Conservation (phyloP, 192 early-diverging fungal species). For the Borealophlyctis nickersoniae region DNA sequence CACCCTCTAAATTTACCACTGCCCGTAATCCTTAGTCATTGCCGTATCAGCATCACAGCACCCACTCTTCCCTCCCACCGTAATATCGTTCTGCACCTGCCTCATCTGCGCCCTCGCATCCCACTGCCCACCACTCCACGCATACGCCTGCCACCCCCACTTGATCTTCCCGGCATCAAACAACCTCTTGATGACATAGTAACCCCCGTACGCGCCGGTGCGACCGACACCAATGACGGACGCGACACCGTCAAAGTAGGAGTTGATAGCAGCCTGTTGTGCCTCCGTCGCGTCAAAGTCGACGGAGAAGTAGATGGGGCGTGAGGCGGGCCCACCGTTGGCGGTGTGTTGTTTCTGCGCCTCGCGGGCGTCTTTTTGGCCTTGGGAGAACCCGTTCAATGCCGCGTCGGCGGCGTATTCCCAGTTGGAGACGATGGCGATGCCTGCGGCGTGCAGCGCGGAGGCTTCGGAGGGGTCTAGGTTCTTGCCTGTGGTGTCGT, state of each 20-base stretch:
- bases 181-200: not conserved
- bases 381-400: not conserved
- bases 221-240: not conserved
- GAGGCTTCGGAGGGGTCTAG: not conserved
- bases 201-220: not conserved
- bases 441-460: not conserved
- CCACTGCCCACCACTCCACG: not conserved
- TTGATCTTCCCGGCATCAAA: not conserved
- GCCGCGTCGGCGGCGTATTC: not conserved
- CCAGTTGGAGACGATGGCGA: not conserved
- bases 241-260: not conserved
- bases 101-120: not conserved
- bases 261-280: not conserved
- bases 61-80: not conserved
- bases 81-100: constrained; percentile 2
- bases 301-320: not conserved
- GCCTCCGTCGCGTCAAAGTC: not conserved
- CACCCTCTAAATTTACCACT: no score
- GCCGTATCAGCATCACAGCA: not conserved
- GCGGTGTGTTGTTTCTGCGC: not conserved
- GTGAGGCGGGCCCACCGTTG: not conserved
- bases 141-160: not conserved
- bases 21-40: not conserved
- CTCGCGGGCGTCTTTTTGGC: not conserved
- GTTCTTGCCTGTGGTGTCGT: not conserved